Conservation (phyloP, 345 rosid genomes). For the Syzygium jambos region DNA sequence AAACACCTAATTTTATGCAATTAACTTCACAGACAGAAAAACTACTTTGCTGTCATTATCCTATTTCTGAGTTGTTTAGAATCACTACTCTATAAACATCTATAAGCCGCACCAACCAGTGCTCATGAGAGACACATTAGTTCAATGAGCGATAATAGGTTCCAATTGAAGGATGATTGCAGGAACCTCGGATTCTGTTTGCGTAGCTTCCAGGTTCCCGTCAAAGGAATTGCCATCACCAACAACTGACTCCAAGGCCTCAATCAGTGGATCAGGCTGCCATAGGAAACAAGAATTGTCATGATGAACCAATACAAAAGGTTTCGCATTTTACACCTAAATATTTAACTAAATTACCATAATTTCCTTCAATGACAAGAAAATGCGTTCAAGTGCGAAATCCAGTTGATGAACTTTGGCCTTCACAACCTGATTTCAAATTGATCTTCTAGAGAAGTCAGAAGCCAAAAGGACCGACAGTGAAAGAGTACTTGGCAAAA, state of each 20-base stretch:
- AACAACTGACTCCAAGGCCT: constrained; percentile 72
- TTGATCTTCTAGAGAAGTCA: background rate
- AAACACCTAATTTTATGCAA: background rate
- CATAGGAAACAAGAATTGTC: background rate
- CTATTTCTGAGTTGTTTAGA: background rate
- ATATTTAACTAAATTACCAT: constrained; percentile 26
- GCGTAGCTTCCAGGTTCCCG: constrained; percentile 56
- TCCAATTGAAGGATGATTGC: background rate
- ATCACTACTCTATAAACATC: background rate
- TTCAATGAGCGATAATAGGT: background rate
- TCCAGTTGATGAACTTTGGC: constrained; percentile 93
- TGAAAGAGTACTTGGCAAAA: background rate
- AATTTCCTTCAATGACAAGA: constrained; percentile 79
- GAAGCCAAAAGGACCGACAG: background rate
- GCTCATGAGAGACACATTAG: background rate
- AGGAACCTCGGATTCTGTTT: constrained; percentile 66
- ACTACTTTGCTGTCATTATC: background rate
- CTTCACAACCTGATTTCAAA: constrained; percentile 61
- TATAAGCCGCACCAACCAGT: background rate
- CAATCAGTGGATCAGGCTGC: constrained; percentile 86
- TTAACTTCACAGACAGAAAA: background rate
- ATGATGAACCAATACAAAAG: background rate
- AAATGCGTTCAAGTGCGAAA: constrained; percentile 74
- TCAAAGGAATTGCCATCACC: constrained; percentile 50
- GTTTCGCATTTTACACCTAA: background rate